These are phyloP conservation scores for Oryza meyeriana DNA, from an alignment of 176 grass and related monocot species.

Conservation along the genomic window DNA sequence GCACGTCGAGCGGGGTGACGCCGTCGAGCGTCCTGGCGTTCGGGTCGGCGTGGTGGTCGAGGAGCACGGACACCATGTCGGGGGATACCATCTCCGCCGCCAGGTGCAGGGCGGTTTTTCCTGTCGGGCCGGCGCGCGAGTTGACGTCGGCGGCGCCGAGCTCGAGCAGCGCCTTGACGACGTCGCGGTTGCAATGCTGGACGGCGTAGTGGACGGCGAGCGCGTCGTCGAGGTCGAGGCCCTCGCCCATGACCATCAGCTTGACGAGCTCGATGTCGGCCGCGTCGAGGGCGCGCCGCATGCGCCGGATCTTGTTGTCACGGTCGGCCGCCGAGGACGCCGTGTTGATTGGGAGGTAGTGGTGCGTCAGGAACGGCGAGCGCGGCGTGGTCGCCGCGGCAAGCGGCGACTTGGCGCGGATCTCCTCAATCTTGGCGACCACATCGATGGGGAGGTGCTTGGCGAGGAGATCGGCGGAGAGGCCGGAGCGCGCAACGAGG, in stretches of 20 bases:
- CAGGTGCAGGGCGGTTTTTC: slow-evolving; percentile 80
- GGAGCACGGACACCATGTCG: slow-evolving; percentile 93
- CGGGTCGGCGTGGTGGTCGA: slow-evolving; percentile 97
- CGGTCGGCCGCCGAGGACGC: slow-evolving; percentile 15
- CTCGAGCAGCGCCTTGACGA: slow-evolving; percentile 97
- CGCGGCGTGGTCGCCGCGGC: slow-evolving; percentile 35
- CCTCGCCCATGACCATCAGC: slow-evolving; percentile 75
- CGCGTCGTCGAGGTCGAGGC: slow-evolving; percentile 88
- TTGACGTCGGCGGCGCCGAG: slow-evolving; percentile 95
- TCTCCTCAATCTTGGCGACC: slow-evolving; percentile 70
- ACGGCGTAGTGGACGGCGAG: slow-evolving; percentile 96
- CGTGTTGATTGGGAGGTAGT: slow-evolving; percentile 16
- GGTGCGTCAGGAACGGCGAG: slow-evolving; percentile 49
- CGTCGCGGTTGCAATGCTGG: slow-evolving; percentile 83
- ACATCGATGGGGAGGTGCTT: slow-evolving; percentile 96
- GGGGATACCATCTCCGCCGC: slow-evolving; percentile 94
- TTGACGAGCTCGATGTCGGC: slow-evolving; percentile 72
- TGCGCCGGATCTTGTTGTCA: slow-evolving; percentile 59
- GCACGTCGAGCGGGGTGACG: slow-evolving; percentile 81
- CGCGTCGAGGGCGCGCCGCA: slow-evolving; percentile 54
- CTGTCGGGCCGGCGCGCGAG: slow-evolving; percentile 65
- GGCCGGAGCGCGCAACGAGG: slow-evolving; percentile 85
- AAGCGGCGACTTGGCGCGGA: slow-evolving; percentile 63
- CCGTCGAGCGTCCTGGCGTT: slow-evolving; percentile 79
- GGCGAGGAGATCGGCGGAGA: slow-evolving; percentile 81